Conservation (phyloP, 192 early-diverging fungal species). For the Ramicandelaber brevisporus region DNA sequence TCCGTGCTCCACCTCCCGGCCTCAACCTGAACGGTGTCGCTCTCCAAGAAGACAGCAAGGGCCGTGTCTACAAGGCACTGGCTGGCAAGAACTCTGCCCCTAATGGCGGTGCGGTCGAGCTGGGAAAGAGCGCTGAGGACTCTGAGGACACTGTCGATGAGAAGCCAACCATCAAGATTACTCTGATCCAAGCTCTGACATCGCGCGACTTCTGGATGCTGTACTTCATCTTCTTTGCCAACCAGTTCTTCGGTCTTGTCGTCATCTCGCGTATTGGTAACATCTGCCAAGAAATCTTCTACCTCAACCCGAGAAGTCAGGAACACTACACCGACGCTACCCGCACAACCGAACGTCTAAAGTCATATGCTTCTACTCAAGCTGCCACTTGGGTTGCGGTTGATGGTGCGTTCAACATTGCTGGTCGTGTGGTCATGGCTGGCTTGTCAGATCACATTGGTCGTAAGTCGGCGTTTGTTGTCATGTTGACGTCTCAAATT, state of each 20-base stretch:
- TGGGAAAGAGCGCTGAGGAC: constrained; percentile 11
- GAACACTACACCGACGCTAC: no score
- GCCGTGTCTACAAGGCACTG: constrained; percentile 6
- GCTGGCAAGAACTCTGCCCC: constrained; percentile 7
- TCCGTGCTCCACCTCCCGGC: constrained; percentile 29
- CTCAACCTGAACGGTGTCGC: constrained; percentile 27
- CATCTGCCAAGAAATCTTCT: constrained; percentile 29
- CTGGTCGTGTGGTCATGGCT: constrained; percentile 25
- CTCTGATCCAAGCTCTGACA: constrained; percentile 23
- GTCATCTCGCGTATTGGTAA: constrained; percentile 34
- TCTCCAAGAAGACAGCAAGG: constrained; percentile 2
- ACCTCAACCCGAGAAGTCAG: constrained; percentile 7
- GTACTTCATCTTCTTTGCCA: constrained; percentile 34
- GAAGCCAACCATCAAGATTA: constrained; percentile 16
- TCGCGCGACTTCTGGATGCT: constrained; percentile 32
- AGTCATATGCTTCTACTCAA: no score
- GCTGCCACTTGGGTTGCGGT: constrained; percentile 23
- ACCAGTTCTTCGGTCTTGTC: constrained; percentile 31
- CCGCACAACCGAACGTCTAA: no score
- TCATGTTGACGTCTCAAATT: constrained; percentile 28
- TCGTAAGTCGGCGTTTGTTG: constrained; percentile 38
- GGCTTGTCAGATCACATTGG: constrained; percentile 26
- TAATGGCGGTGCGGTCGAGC: constrained; percentile 16
- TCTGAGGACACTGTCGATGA: constrained; percentile 10
- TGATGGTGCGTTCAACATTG: constrained; percentile 30